Evolutionary conservation across 192 early-diverging fungal genomes (phyloP), one percentile per base, ranked within the genome.

Genomic region (Phlyctochytrium arcticum): DNA sequence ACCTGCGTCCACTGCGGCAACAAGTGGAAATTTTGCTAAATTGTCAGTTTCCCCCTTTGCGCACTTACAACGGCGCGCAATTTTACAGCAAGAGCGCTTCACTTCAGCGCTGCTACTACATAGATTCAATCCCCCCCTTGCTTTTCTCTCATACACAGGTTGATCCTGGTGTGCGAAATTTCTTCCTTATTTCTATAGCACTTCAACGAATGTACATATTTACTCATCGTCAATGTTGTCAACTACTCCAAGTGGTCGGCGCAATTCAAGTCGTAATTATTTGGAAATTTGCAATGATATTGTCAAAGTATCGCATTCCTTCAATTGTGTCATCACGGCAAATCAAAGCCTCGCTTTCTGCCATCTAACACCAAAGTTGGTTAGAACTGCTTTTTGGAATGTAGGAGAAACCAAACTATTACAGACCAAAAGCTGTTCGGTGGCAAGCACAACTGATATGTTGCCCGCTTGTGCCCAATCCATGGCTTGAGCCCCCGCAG

Each of bases 241-340:
- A n/a, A 44, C 39, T 44, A 19, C 39, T 44, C 39, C 21, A 19
- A 44, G 21, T 44, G 39, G 39, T 44, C 12, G 39, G 39, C 15
- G 2, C 39, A 12, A 19, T 44, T 44, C 15, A 44, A 44, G 39
- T n/a, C 12, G 21, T 12, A 44, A 44, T n/a, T 2, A 44, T 12
- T 19, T n/a, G 15, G 39, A n/a, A 44, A 44, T 44, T 44, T 12
- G 39, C 21, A 2, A 89, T 79, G 21, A 86, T 26, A 71, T 97
- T 97, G 24, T 85, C 83, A 66, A 88, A 94, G 70, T 91, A 97
- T 32, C 83, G 74, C 32, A 95, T 61, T 5, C 93, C 95, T 60
- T 90, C 88, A 0, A 92, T 81, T 5, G 83, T 88, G 60, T 95
- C 92, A 64, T 97, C 95, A 49, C 92, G 77, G 68, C 93, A 95